Evolutionary conservation across 78 protist genomes (phyloP).

Genomic region (Dictyostelium purpureum): DNA sequence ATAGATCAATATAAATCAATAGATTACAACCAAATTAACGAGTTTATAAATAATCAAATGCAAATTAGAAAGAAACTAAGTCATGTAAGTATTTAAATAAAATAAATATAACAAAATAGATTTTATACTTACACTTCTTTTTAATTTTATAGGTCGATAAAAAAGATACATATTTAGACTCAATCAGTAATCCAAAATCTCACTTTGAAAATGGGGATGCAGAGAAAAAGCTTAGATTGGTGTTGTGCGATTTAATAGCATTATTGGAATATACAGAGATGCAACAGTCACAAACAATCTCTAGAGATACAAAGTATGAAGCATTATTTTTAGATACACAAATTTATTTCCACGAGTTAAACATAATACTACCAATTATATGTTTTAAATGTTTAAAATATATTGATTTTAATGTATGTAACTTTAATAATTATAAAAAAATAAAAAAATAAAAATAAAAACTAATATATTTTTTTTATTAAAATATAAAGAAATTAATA

Average conservation of each 20-base stretch:
- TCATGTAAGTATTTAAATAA: not conserved
- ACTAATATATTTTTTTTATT: not conserved
- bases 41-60: not conserved
- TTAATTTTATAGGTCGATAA: not conserved
- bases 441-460: not conserved
- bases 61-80: not conserved
- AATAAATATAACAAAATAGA: too few species aligned
- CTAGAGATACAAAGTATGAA: conserved; percentile 4
- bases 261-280: conserved; percentile 6
- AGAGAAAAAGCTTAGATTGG: not conserved
- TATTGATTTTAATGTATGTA: conserved; percentile 27
- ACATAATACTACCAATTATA: conserved; percentile 17
- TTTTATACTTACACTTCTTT: not conserved
- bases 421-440: not conserved
- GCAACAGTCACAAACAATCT: not conserved
- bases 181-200: not conserved
- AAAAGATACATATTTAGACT: not conserved
- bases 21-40: not conserved
- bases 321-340: conserved; percentile 13
- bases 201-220: not conserved
- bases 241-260: not conserved
- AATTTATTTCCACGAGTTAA: conserved; percentile 24
- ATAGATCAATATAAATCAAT: not conserved
- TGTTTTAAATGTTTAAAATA: not conserved
- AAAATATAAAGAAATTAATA: conserved; percentile 14